Base-by-base conservation (phyloP, 2,329 filamentous ascomycete species). In the Neofusicoccum ribis region DNA sequence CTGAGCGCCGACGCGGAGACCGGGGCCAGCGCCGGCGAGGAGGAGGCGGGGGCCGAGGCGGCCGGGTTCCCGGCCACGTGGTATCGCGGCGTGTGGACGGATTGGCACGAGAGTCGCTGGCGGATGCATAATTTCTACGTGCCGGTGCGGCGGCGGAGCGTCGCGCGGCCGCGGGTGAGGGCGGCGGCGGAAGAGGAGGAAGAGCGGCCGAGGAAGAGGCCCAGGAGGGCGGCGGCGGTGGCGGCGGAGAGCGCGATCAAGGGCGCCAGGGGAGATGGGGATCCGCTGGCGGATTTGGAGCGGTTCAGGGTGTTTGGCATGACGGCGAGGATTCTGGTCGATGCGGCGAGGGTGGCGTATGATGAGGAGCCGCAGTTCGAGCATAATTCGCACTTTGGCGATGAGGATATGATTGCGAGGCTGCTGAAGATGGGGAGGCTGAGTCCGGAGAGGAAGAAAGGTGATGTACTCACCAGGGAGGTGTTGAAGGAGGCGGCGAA, bases 261-360 rank as follows among this genome's bases (percentile, higher is more conserved):
- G 5, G n/a, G 9, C 4, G n/a, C 5, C 3, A 7, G 27, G 14
- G 3, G 1, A 12, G 11, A 34, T 0, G 17, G 9, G 15, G 41
- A 46, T 17, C 39, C 31, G 27, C 4, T 36, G 23, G 14, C n/a
- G 41, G 56, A 23, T 47, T 9, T 9, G 17, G 43, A 44, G 15
- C 83, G 90, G 43, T 97, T 95, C 78, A 88, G 91, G 70, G 93
- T 98, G 4, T 97, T 93, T 86, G 94, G 94, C 15, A 94, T 98
- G 92, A 98, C 94, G 62, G 94, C 92, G 2, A 83, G 92, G 61
- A 94, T 98, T 63, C 77, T 97, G 63, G 91, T 97, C 5, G 94
- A 98, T 78, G 90, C 91, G 4, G 93, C 94, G 39, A 84, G 91
- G 68, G 84, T 96, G 17, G 94, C 93, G 20, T 98, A 95, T 75